Evolutionary conservation across 257 asterid species (phyloP).

Genomic region (Ehretia macrophylla): DNA sequence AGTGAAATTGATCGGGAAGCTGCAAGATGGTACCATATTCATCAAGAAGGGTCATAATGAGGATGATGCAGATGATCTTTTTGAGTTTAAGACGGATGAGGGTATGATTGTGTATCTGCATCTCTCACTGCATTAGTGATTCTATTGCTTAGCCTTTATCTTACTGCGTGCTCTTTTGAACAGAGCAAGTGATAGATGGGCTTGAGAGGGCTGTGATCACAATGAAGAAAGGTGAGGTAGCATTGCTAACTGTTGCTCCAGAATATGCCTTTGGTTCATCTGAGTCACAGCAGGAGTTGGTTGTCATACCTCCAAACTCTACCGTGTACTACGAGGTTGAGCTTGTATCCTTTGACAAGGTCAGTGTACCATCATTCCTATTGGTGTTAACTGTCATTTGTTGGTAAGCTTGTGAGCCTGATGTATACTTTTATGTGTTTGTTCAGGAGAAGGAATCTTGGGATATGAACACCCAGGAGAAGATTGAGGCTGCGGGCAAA

Average conservation of each 20-base stretch:
- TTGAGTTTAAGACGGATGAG: conserved; percentile 49
- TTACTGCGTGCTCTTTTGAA: background rate
- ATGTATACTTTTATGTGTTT: background rate
- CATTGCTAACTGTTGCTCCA: conserved; percentile 28
- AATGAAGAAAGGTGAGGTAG: conserved; percentile 41
- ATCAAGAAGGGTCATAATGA: conserved; percentile 36
- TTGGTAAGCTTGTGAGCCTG: background rate
- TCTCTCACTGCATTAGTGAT: background rate
- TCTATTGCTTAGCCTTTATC: too few species aligned
- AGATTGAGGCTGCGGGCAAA: conserved; percentile 33
- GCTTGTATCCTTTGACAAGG: conserved; percentile 38
- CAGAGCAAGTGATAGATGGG: conserved; percentile 38
- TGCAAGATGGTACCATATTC: conserved; percentile 48
- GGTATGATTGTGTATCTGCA: conserved; percentile 20
- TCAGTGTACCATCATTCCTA: conserved; percentile 4
- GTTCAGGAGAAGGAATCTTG: conserved; percentile 38
- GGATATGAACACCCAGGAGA: conserved; percentile 43
- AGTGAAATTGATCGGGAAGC: conserved; percentile 53
- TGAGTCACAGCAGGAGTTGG: conserved; percentile 33
- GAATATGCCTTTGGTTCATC: conserved; percentile 37
- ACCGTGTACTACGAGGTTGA: conserved; percentile 29
- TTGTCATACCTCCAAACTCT: conserved; percentile 33
- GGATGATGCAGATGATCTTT: conserved; percentile 33
- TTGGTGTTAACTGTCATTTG: too few species aligned
- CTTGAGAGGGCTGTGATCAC: conserved; percentile 31